A percentile compares a stretch with the other conserved stretches of the same genome.
Evolutionary conservation across 352 stramenopile genomes (phyloP).

Genomic region (Albugo candida): DNA sequence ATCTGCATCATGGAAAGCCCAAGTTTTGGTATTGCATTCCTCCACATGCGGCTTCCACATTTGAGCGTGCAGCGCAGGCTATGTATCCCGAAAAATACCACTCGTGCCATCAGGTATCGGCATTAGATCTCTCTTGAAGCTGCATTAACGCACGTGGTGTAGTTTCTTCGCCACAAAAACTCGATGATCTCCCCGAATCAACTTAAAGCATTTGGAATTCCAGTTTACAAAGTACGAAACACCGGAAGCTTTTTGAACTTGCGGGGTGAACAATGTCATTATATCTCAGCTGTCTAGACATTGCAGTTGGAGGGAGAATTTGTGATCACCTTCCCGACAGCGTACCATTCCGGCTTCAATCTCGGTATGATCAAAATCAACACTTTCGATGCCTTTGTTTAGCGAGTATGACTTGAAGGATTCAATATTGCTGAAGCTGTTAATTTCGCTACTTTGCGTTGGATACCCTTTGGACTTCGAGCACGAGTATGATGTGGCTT

Average conservation of each 20-base stretch:
- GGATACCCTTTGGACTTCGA: conserved; percentile 56
- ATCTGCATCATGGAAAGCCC: conserved; percentile 79
- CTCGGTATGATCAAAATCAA: conserved; percentile 21
- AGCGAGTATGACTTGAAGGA: conserved; percentile 11
- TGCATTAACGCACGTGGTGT: background rate
- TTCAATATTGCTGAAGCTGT: conserved; percentile 85
- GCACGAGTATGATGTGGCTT: conserved; percentile 28
- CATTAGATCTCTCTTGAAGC: background rate
- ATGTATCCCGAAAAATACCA: conserved; percentile 80
- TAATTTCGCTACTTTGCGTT: conserved; percentile 78
- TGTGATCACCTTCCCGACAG: conserved; percentile 81
- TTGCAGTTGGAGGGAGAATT: conserved; percentile 81
- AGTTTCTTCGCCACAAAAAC: conserved; percentile 89
- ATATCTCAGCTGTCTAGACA: conserved; percentile 11
- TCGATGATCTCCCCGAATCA: conserved; percentile 72
- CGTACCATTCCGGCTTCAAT: conserved; percentile 83
- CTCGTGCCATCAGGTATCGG: conserved; percentile 37
- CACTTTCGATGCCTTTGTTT: background rate
- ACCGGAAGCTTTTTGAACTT: background rate
- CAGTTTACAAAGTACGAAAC: conserved; percentile 33
- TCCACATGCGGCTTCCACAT: conserved; percentile 35
- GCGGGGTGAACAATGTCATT: too few relatives aligned
- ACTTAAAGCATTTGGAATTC: conserved; percentile 68
- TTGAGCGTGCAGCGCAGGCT: conserved; percentile 68
- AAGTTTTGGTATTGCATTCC: conserved; percentile 89